Base-by-base conservation (phyloP, 2,329 filamentous ascomycete species). In the Thielaviopsis musarum region DNA sequence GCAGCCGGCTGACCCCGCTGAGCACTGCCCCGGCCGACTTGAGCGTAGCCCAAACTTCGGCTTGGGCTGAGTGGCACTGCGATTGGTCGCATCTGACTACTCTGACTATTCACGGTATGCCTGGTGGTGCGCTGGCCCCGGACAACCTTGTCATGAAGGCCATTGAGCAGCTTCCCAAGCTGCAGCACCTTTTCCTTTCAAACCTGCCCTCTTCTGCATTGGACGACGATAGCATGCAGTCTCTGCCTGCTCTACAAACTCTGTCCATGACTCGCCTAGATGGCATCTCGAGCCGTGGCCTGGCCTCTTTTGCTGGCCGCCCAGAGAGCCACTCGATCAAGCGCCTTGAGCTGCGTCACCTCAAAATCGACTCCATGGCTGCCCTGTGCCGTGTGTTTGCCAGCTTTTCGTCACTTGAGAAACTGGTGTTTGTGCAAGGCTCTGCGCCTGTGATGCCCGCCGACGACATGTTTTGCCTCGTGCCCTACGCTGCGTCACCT, bases 151-250 rank as follows among this genome's bases (percentile, higher is more conserved):
- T 85, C 30, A 71, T 73, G 3, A 73, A 74, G 54, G 74, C 78
- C 0, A 68, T 83, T 28, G 69, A 71, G 22, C 70, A 70, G 21
- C 71, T 85, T 30, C 77, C 81, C 0, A 73, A 74, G 0, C 74
- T 85, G 22, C 73, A 79, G 64, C 75, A 79, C 62, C 71, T 85
- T n/a, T 74, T 83, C 64, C 70, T 85, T 17, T 82, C 80, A 21
- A 74, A 76, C 57, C 70, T 85, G 1, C 76, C 81, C 0, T 68
- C 72, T 5, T 73, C 73, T n/a, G 73, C 78, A 21, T 84, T 85
- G 67, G 75, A 77, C 66, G 79, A 84, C 66, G 67, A 68, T 3
- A 77, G 74, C 51, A 73, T 85, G 7, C 69, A 81, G 24, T 71
- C 74, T 0, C 70, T 85, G 1, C 81, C 81, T 1, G 66, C 74